A percentile compares a stretch with the other conserved stretches of the same genome.
phyloP scores from a whole-genome alignment of 2,329 filamentous ascomycete species.

The Madurella mycetomatis region DNA sequence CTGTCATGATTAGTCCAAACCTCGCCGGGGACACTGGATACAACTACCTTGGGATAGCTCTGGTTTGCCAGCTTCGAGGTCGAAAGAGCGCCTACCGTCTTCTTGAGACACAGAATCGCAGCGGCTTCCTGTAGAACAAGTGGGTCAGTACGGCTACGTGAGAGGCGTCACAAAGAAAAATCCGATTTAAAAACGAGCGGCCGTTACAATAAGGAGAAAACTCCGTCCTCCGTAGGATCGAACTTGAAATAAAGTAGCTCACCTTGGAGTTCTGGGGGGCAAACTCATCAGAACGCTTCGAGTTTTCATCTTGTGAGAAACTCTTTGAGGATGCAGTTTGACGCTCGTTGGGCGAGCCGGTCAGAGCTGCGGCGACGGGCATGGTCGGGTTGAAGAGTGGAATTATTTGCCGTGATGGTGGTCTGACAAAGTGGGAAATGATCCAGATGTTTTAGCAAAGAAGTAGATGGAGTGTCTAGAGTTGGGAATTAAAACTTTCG shows the following conservation, averaged over 20 bases:
- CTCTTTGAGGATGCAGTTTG: conserved; percentile 33
- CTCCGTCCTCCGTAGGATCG: neutral
- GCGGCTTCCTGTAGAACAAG: conserved; percentile 10
- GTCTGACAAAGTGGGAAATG: conserved; percentile 19
- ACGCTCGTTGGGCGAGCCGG: conserved; percentile 40
- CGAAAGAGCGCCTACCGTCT: conserved; percentile 43
- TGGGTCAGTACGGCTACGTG: neutral
- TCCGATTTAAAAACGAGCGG: no score
- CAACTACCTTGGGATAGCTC: conserved; percentile 47
- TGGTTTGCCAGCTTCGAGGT: conserved; percentile 55
- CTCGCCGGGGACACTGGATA: neutral
- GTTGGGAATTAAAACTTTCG: conserved; percentile 6
- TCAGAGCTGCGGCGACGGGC: conserved; percentile 36
- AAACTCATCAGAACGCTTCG: conserved; percentile 36
- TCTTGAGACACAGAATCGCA: conserved; percentile 33
- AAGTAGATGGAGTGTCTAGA: conserved; percentile 20
- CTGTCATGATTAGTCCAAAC: conserved; percentile 32
- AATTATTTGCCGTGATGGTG: conserved; percentile 6
- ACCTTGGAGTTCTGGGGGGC: conserved; percentile 29
- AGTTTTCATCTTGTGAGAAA: conserved; percentile 34
- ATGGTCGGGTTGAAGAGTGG: conserved; percentile 27
- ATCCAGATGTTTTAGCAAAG: conserved; percentile 21
- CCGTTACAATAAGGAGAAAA: no score
- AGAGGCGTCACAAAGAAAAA: no score
- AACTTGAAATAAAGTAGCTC: conserved; percentile 14